phyloP scores from a whole-genome alignment of 352 stramenopile species.

The Pilasporangium apinafurcum region DNA sequence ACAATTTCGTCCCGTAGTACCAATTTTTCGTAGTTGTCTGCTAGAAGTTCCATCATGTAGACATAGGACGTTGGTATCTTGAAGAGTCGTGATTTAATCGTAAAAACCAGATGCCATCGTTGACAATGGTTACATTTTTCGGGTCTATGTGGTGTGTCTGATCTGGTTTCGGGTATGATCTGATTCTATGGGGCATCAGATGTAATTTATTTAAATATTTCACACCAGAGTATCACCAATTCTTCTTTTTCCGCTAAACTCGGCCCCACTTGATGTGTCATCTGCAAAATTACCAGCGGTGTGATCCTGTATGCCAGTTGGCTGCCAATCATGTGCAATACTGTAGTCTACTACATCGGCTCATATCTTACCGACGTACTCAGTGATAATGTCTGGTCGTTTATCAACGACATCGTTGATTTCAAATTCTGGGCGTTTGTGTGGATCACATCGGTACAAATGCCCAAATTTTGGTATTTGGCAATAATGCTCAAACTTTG shows the following conservation, averaged over 20 bases:
- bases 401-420: slow-evolving; percentile 8
- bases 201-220: no score
- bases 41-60: slow-evolving; percentile 10
- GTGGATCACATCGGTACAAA: slow-evolving; percentile 17
- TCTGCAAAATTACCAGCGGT: slow-evolving; percentile 15
- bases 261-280: no score
- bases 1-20: slow-evolving; percentile 29
- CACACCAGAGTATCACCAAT: no score
- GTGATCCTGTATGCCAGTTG: slow-evolving; percentile 16
- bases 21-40: slow-evolving; percentile 1
- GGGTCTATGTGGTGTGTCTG: no score
- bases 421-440: slow-evolving; percentile 16
- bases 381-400: slow-evolving; percentile 13
- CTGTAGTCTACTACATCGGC: slow-evolving; percentile 18
- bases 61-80: no score
- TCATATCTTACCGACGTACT: slow-evolving; percentile 12
- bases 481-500: slow-evolving; percentile 14
- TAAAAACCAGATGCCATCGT: no score
- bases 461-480: slow-evolving; percentile 32
- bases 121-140: no score
- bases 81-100: no score
- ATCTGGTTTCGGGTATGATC: no score
- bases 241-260: no score
- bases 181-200: no score
- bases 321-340: slow-evolving; percentile 17